Conservation (phyloP, 2,329 filamentous ascomycete genomes). For the Penicillium sp. region DNA sequence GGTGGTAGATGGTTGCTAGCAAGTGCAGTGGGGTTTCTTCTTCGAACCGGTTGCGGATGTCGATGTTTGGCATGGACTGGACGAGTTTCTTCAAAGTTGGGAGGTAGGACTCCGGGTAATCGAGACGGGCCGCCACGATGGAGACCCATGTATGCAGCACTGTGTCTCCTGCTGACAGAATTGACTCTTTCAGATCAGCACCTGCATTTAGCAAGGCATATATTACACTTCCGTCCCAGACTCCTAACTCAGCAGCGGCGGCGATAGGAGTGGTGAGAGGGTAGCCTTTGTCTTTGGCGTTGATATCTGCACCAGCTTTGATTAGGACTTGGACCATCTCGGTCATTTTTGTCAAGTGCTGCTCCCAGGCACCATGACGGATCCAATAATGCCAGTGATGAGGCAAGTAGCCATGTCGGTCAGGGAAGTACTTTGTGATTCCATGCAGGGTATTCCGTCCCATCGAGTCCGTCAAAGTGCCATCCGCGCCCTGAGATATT, state of each 20-base stretch:
- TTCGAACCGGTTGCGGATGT: slow-evolving; percentile 20
- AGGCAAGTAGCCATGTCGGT: slow-evolving; percentile 26
- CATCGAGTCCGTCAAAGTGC: slow-evolving; percentile 17
- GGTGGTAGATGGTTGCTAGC: slow-evolving; percentile 21
- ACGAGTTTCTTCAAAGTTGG: slow-evolving; percentile 19
- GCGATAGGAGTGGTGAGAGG: slow-evolving; percentile 24
- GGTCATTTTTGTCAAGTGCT: slow-evolving; percentile 20
- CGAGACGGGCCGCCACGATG: slow-evolving; percentile 22
- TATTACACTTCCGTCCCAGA: slow-evolving; percentile 28
- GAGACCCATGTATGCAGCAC: slow-evolving; percentile 29
- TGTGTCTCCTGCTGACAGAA: slow-evolving; percentile 18
- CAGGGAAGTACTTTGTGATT: slow-evolving; percentile 25
- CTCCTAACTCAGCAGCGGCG: slow-evolving; percentile 23
- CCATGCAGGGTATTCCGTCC: slow-evolving; percentile 28
- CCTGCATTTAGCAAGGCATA: slow-evolving; percentile 23
- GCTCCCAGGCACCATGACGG: slow-evolving; percentile 29
- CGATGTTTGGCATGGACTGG: slow-evolving; percentile 15
- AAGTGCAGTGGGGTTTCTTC: slow-evolving; percentile 27
- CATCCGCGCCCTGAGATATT: slow-evolving; percentile 26
- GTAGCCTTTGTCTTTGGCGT: slow-evolving; percentile 11
- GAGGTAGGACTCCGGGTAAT: slow-evolving; percentile 27
- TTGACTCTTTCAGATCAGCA: slow-evolving; percentile 20
- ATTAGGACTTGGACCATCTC: not conserved
- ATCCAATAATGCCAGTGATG: slow-evolving; percentile 35
- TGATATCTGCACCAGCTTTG: not conserved